Evolutionary conservation across 768 basidiomycete genomes (phyloP).

Genomic region (Hypholoma sublateritium): DNA sequence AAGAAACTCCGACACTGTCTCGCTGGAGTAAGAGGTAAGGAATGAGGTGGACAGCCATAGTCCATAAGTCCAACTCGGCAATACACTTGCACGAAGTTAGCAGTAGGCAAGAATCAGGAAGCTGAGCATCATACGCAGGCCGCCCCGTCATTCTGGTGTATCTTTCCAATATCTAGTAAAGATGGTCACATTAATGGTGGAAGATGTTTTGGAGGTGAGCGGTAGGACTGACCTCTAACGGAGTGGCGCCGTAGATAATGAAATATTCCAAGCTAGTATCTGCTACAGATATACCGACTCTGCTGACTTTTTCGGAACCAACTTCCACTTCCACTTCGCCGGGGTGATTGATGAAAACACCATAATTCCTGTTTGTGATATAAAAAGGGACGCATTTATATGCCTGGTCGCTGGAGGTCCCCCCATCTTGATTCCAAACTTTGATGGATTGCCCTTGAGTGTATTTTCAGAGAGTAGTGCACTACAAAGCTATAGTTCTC

Average conservation of each 20-base stretch:
- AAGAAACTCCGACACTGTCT: slow-evolving; percentile 69
- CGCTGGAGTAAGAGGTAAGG: slow-evolving; percentile 65
- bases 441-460: slow-evolving; percentile 51
- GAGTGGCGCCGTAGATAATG: slow-evolving; percentile 67
- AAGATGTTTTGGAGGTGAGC: neutral
- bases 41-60: slow-evolving; percentile 81
- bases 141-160: slow-evolving; percentile 58
- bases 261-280: slow-evolving; percentile 69
- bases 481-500: slow-evolving; percentile 11
- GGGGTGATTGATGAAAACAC: slow-evolving; percentile 74
- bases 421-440: slow-evolving; percentile 77
- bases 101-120: slow-evolving; percentile 15
- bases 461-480: neutral
- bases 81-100: slow-evolving; percentile 40
- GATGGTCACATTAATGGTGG: neutral
- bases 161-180: slow-evolving; percentile 50
- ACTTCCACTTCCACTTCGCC: slow-evolving; percentile 79
- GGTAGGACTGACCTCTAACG: slow-evolving; percentile 50
- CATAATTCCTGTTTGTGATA: slow-evolving; percentile 69
- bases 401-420: slow-evolving; percentile 67
- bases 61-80: slow-evolving; percentile 75
- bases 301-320: slow-evolving; percentile 61
- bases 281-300: slow-evolving; percentile 64
- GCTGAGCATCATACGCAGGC: slow-evolving; percentile 42
- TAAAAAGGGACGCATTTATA: slow-evolving; percentile 73